phyloP scores from a whole-genome alignment of 345 rosid genomes.

The Brassica cretica region DNA sequence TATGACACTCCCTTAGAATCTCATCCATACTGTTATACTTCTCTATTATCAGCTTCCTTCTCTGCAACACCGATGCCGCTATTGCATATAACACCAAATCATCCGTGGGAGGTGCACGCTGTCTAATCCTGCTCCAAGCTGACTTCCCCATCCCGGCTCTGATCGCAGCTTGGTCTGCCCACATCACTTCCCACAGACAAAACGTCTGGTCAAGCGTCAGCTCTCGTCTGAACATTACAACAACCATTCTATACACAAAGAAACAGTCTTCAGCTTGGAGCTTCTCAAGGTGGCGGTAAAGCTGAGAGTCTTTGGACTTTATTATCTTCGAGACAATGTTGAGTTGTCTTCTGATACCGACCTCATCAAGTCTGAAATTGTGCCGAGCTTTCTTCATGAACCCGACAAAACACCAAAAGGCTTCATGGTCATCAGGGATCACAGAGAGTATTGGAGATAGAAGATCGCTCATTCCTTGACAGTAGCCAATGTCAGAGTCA shows the following conservation, averaged over 20 bases:
- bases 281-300: conserved; percentile 81
- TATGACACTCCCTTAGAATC: conserved; percentile 90
- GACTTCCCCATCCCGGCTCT: conserved; percentile 91
- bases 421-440: conserved; percentile 84
- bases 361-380: conserved; percentile 93
- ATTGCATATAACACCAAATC: conserved; percentile 91
- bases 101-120: conserved; percentile 89
- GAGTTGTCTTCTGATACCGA: conserved; percentile 91
- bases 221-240: conserved; percentile 90
- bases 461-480: conserved; percentile 99
- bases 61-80: conserved; percentile 91
- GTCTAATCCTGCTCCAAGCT: conserved; percentile 88
- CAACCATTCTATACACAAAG: conserved; percentile 97
- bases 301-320: conserved; percentile 80
- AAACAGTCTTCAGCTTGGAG: conserved; percentile 98
- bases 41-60: conserved; percentile 87
- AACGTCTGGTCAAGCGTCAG: conserved; percentile 84
- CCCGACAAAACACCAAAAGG: conserved; percentile 96
- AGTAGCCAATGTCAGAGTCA: conserved; percentile 93
- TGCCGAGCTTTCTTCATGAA: conserved; percentile 97
- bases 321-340: conserved; percentile 88
- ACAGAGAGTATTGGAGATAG: conserved; percentile 84
- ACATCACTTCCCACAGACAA: conserved; percentile 97
- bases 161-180: conserved; percentile 99
- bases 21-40: conserved; percentile 97